Conservation (phyloP, 176 grass and related monocot species). For the Areca catechu region DNA sequence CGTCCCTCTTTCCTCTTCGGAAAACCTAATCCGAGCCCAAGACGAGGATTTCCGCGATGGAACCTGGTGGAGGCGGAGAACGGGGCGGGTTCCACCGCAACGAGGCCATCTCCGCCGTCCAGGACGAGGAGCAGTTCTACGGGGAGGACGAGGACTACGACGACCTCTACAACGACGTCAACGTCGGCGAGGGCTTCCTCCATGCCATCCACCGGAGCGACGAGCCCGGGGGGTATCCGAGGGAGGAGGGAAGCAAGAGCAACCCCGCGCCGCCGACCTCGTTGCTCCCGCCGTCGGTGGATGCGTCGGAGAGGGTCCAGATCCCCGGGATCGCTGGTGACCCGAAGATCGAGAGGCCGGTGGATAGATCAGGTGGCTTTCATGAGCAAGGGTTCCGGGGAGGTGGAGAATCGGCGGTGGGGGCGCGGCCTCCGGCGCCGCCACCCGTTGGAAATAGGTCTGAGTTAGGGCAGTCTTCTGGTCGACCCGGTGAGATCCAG, state of each 20-base stretch:
- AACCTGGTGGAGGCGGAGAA: slow-evolving; percentile 25
- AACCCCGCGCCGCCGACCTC: slow-evolving; percentile 7
- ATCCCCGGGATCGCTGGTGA: slow-evolving; percentile 31
- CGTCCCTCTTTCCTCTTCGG: background rate
- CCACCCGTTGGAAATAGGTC: slow-evolving; percentile 7
- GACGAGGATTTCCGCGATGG: slow-evolving; percentile 25
- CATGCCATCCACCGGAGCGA: slow-evolving; percentile 10
- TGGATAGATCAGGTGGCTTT: slow-evolving; percentile 14
- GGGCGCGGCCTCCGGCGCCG: slow-evolving; percentile 9
- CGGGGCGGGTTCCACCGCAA: slow-evolving; percentile 37
- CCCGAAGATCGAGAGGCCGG: slow-evolving; percentile 32
- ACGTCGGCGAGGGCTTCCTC: slow-evolving; percentile 17
- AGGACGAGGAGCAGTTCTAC: slow-evolving; percentile 49
- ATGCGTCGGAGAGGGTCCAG: slow-evolving; percentile 40
- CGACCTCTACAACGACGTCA: slow-evolving; percentile 38
- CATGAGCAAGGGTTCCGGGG: background rate
- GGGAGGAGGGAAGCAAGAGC: slow-evolving; percentile 15
- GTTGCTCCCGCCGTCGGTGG: slow-evolving; percentile 3
- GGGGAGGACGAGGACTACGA: slow-evolving; percentile 68
- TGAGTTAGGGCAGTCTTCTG: background rate
- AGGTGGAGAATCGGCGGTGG: background rate
- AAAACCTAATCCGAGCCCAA: background rate
- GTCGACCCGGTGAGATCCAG: slow-evolving; percentile 40
- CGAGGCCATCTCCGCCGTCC: slow-evolving; percentile 31
- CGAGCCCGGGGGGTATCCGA: background rate